phyloP scores from a whole-genome alignment of 208 protist genomes.

The Phytomonas francai region DNA sequence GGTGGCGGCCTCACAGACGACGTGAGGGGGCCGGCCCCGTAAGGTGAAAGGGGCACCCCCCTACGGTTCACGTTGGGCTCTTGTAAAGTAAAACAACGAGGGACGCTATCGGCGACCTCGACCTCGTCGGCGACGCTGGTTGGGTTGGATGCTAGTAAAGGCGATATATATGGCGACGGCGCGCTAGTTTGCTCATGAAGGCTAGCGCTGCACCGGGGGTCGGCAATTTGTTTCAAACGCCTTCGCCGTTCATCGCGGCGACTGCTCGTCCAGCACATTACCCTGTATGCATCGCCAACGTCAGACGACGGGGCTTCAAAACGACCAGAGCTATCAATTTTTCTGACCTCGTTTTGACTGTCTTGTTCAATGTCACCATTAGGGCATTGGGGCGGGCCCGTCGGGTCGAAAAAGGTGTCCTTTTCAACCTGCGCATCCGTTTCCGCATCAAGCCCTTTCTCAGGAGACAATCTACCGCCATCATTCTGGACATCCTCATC shows the following conservation, averaged over 20 bases:
- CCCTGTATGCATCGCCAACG: conserved; percentile 1
- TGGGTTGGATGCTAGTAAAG: too few relatives aligned
- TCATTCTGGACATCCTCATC: not conserved
- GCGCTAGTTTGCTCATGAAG: not conserved
- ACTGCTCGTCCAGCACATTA: conserved; percentile 15
- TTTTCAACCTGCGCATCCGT: not conserved
- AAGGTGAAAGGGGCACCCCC: not conserved
- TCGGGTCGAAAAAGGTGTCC: not conserved
- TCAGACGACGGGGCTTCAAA: not conserved
- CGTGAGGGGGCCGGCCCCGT: not conserved
- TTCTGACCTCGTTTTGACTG: not conserved
- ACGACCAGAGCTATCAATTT: not conserved
- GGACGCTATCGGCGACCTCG: not conserved
- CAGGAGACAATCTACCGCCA: not conserved
- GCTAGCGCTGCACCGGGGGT: not conserved
- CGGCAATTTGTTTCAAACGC: conserved; percentile 25
- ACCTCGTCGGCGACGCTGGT: not conserved
- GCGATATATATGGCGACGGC: too few relatives aligned
- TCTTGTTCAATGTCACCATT: not conserved
- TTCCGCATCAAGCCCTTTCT: not conserved
- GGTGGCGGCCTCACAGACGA: not conserved
- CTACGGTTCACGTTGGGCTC: not conserved
- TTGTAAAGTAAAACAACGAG: not conserved
- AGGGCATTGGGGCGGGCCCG: not conserved
- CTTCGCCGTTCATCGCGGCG: conserved; percentile 27